Base-by-base conservation (phyloP, 2,329 filamentous ascomycete species). In the Parafenestella ontariensis region DNA sequence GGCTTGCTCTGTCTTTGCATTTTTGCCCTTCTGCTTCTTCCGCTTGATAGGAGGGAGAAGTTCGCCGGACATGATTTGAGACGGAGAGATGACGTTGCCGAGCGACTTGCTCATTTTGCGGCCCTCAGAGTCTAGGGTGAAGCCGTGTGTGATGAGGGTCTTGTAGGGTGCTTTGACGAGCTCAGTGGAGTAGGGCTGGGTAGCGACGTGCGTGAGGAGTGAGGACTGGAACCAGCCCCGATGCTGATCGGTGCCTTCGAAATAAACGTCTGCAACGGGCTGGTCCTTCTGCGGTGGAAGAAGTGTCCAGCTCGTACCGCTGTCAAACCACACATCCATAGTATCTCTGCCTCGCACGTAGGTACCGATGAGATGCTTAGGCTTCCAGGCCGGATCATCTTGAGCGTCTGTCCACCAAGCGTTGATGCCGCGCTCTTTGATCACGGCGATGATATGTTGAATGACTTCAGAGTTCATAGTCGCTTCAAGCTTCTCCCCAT, bases 241-340 rank as follows among this genome's bases (percentile, higher is more conserved):
- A 76, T 99, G 95, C 74, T 99, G 95, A 74, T 99, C 95, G 3
- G 89, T 91, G 28, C 95, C 95, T 78, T 99, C 95, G 2, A 98
- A 84, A 71, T 96, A 98, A 21, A 98, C 84, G 72, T 99, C 92
- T 0, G 92, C 92, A 21, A 80, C 58, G 73, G 87, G 61, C 49
- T 71, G 60, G 24, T 74, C 70, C 6, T 54, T 57, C 29, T 55
- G 66, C 28, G 64, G 71, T 8, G 64, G 69, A 23, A 75, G 74
- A 3, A 76, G 58, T 2, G 84, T 89, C 95, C 95, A 99, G 69
- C 92, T 96, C 45, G 90, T 96, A 5, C 95, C 95, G 62, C 95
- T 98, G 74, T 99, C 95, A 66, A 99, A 99, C 95, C 95, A 99
- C 9, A 99, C 95, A 74, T 99, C 95, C 95, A 99, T 99, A 0